Conservation (phyloP, 805 yeast genomes). For the Wickerhamiella sergipiensis region DNA sequence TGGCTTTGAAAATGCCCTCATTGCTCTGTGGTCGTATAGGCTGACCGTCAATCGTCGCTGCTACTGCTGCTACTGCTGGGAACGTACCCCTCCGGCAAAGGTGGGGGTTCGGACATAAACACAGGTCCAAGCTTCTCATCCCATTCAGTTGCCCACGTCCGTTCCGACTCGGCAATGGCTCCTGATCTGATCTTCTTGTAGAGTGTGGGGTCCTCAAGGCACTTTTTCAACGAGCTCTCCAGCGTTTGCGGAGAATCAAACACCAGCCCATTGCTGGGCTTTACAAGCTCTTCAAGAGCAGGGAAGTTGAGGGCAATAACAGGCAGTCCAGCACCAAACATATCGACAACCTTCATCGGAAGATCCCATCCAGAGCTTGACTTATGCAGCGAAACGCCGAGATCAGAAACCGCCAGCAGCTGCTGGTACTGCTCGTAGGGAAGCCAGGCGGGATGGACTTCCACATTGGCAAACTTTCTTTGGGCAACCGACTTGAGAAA, state of each 20-base stretch:
- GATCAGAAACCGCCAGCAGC: conserved; percentile 61
- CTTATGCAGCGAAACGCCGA: conserved; percentile 80
- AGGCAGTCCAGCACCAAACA: conserved; percentile 93
- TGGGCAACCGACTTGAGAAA: conserved; percentile 36
- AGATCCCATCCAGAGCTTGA: conserved; percentile 89
- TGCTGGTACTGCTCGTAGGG: conserved; percentile 65
- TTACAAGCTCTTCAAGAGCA: conserved; percentile 67
- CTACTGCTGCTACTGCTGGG: conserved; percentile 17
- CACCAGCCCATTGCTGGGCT: conserved; percentile 55
- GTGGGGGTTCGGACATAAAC: conserved; percentile 18
- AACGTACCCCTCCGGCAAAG: conserved; percentile 16
- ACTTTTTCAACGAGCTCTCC: conserved; percentile 29
- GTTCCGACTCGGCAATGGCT: conserved; percentile 54
- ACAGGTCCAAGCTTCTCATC: conserved; percentile 31
- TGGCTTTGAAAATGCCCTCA: no score
- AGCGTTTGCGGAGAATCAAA: conserved; percentile 33
- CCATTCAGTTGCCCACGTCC: conserved; percentile 76
- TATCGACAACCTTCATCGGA: conserved; percentile 94
- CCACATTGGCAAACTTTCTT: conserved; percentile 34
- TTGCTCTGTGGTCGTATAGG: no score
- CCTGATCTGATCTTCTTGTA: conserved; percentile 41
- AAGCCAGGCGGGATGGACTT: conserved; percentile 63
- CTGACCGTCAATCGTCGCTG: conserved; percentile 12
- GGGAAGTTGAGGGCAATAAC: conserved; percentile 67
- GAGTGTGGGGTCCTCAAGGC: conserved; percentile 21